These are phyloP conservation scores for Fusarium circinatum DNA, from an alignment of 2,329 filamentous ascomycete genomes.

Conservation along the genomic window DNA sequence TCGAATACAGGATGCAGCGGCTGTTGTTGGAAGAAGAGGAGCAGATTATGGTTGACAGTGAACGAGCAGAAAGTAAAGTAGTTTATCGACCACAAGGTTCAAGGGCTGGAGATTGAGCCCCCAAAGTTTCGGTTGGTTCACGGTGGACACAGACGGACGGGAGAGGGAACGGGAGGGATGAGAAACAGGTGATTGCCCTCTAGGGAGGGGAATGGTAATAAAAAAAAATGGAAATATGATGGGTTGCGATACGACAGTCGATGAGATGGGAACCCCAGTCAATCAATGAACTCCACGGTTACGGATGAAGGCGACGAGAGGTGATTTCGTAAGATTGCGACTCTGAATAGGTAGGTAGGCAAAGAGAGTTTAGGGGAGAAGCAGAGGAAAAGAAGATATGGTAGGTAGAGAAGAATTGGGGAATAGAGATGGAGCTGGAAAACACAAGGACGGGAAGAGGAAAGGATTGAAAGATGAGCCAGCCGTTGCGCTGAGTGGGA, in stretches of 20 bases:
- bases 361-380: not conserved
- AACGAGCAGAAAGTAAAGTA: slow-evolving; percentile 12
- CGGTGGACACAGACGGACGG: slow-evolving; percentile 8
- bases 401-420: not conserved
- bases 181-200: slow-evolving; percentile 42
- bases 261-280: slow-evolving; percentile 19
- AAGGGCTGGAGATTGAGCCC: slow-evolving; percentile 21
- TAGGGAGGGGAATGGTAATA: slow-evolving; percentile 44
- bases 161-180: slow-evolving; percentile 33
- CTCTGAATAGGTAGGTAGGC: not conserved
- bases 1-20: not conserved
- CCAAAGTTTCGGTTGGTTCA: slow-evolving; percentile 15
- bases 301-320: slow-evolving; percentile 6
- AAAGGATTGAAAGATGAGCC: slow-evolving; percentile 9
- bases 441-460: slow-evolving; percentile 6
- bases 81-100: slow-evolving; percentile 17
- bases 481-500: not conserved
- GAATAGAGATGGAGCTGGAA: not conserved
- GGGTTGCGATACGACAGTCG: slow-evolving; percentile 13
- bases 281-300: slow-evolving; percentile 12
- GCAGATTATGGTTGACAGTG: not conserved
- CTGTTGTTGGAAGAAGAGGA: not conserved
- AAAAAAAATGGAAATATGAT: slow-evolving; percentile 39
- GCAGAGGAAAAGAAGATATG: not conserved
- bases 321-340: slow-evolving; percentile 9